Percentiles rank a stretch among this genome's conserved stretches.
phyloP scores from a whole-genome alignment of 2,329 filamentous ascomycete genomes.

The Aspergillus sclerotialis region DNA sequence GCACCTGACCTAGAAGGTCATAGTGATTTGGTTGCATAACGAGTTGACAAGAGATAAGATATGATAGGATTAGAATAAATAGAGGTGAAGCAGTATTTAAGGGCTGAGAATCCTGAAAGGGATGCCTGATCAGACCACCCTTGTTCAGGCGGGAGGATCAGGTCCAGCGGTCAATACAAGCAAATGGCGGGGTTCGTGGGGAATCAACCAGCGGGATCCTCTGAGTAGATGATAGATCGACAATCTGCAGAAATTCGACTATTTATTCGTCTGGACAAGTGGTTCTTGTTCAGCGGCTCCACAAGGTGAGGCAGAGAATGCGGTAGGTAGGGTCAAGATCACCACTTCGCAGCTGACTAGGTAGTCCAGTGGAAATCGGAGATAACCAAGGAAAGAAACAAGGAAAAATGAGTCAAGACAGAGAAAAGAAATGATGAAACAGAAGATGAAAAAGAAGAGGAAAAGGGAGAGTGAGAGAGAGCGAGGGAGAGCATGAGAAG shows the following conservation, averaged over 20 bases:
- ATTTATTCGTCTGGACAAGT: not conserved
- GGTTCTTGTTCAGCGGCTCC: not conserved
- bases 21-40: slow-evolving; percentile 35
- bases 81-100: slow-evolving; percentile 1
- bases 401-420: not conserved
- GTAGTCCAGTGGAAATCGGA: not conserved
- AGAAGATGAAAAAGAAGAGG: slow-evolving; percentile 2
- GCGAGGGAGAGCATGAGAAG: slow-evolving; percentile 2
- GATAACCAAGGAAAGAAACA: not conserved
- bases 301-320: not conserved
- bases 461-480: slow-evolving; percentile 4
- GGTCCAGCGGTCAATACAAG: not conserved
- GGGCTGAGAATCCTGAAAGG: too few relatives aligned
- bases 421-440: not conserved
- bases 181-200: not conserved
- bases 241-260: not conserved
- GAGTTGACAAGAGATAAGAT: slow-evolving; percentile 5
- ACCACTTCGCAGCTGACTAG: not conserved
- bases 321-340: not conserved
- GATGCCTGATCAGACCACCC: not conserved
- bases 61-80: too few relatives aligned
- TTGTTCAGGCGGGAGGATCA: not conserved
- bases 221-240: not conserved
- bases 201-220: not conserved
- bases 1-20: slow-evolving; percentile 32